phyloP scores from a whole-genome alignment of 306 rosid genomes.

The Myrica gale region DNA sequence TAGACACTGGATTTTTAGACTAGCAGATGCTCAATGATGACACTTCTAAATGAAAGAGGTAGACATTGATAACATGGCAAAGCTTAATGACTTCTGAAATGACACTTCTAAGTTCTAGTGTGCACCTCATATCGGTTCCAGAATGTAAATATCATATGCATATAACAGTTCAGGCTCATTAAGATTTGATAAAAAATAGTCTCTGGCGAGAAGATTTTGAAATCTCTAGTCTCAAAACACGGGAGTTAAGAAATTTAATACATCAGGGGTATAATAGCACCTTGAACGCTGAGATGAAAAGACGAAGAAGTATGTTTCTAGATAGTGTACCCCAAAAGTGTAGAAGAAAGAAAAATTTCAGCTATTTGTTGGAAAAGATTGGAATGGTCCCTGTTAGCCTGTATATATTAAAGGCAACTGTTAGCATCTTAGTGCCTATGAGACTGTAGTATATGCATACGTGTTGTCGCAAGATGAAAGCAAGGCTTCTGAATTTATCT shows the following conservation, averaged over 20 bases:
- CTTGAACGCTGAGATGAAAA: no score
- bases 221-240: no score
- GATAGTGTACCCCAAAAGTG: no score
- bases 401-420: no score
- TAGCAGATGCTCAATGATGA: neutral
- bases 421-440: neutral
- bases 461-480: neutral
- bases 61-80: neutral
- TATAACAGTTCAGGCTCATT: no score
- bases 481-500: constrained; percentile 11
- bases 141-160: neutral
- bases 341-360: neutral
- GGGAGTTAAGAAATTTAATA: no score
- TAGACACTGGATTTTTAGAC: neutral
- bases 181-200: no score
- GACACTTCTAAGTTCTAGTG: neutral
- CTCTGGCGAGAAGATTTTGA: no score
- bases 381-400: no score
- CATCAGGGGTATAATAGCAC: no score
- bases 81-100: neutral
- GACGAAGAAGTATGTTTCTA: no score
- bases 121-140: neutral
- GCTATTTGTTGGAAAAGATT: no score
- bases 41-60: neutral
- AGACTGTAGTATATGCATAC: neutral